Evolutionary conservation across 2,329 filamentous ascomycete genomes (phyloP), one percentile per base, ranked within the genome.

Genomic region (Fusarium tjaetaba): DNA sequence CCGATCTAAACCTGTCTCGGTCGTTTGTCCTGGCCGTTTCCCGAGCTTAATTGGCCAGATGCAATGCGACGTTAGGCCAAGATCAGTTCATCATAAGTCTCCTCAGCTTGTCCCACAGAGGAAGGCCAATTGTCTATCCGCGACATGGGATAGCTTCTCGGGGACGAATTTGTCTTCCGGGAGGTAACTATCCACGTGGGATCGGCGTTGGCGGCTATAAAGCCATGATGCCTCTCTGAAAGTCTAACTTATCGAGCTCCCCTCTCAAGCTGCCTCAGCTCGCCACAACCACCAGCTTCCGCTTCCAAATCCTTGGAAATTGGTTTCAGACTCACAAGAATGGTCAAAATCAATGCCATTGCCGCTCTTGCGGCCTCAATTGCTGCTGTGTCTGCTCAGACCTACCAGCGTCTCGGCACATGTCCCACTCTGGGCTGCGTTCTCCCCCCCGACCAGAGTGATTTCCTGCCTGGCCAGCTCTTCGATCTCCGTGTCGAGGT

Each of bases 401-500:
- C 88, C 38, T 91, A 85, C 81, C 89, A 88, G 80, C 85, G 89
- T 57, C 84, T 91, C 24, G 89, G 89, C 70, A 86, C 86, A 32
- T 91, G 89, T 78, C 88, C 88, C 15, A 84, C 84, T 41, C 85
- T 91, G 26, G 89, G 89, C 71, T 91, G 89, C 74, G 82, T 91
- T 52, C 82, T 91, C 20, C 89, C 89, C 20, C 89, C 89, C 3
- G 89, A 91, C 73, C 88, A 90, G 84, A 91, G 92, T 72, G 94
- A 96, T 78, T 96, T 96, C 84, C 88, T 97, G 4, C 91, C 94
- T 10, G 94, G 94, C 18, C 94, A 96, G 83, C 92, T 89, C 81
- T 96, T 96, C 79, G 94, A 96, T 80, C 91, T 97, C 71, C 91
- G 94, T 68, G 88, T 96, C 68, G 94, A 96, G 81, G 89, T 96